Evolutionary conservation across 495 filamentous ascomycete genomes (phyloP).

Genomic region (Haplographium delicatum): DNA sequence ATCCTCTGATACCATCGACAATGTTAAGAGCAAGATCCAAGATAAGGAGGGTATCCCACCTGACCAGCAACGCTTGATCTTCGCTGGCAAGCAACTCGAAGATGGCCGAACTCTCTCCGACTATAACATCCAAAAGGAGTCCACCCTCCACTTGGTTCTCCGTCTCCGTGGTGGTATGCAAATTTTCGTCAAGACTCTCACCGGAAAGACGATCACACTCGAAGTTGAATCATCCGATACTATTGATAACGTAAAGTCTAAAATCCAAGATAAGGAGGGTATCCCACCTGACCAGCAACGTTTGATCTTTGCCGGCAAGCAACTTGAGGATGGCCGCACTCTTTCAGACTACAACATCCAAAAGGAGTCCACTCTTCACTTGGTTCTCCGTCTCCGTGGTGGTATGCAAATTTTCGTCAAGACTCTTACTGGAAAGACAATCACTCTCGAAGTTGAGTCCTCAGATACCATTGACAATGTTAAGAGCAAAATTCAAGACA

Average conservation of each 20-base stretch:
- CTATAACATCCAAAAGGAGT: constrained; percentile 99
- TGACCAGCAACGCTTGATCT: constrained; percentile 91
- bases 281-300: constrained; percentile 99
- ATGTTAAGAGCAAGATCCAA: constrained; percentile 76
- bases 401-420: constrained; percentile 97
- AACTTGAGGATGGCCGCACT: constrained; percentile 76
- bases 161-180: constrained; percentile 99
- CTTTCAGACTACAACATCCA: constrained; percentile 98
- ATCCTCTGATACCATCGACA: constrained; percentile 93
- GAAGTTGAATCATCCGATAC: constrained; percentile 89
- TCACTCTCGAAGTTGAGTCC: constrained; percentile 83
- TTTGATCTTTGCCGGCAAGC: constrained; percentile 94
- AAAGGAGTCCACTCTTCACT: constrained; percentile 95
- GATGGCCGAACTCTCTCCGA: constrained; percentile 78
- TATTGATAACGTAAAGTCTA: constrained; percentile 91
- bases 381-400: constrained; percentile 95
- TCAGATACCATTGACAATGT: constrained; percentile 93
- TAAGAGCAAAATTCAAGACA: constrained; percentile 89
- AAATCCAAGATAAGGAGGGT: constrained; percentile 99
- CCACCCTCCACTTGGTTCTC: constrained; percentile 90
- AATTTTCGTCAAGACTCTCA: constrained; percentile 77
- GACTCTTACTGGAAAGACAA: constrained; percentile 89
- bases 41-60: constrained; percentile 96
- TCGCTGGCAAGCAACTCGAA: constrained; percentile 94
- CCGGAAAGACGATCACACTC: constrained; percentile 89